Evolutionary conservation across 495 filamentous ascomycete genomes (phyloP), one percentile per base, ranked within the genome.

Genomic region (Opeltia flavorubescens): DNA sequence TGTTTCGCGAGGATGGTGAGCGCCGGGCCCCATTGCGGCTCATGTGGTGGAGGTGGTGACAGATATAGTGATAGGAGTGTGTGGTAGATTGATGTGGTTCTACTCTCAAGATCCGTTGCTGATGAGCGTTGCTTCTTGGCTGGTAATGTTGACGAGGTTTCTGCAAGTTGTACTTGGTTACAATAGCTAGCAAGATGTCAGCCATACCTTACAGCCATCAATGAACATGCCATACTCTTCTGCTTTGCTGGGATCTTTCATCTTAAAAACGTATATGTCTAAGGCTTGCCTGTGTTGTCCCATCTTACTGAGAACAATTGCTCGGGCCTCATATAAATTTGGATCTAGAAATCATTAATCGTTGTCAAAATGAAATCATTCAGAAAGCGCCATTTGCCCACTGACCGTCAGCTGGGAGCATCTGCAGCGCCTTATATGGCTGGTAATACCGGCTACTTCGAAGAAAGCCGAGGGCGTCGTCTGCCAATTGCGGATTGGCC

Each of bases 221-320:
- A 9, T 30, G 27, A 12, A 4, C 5, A 17, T 26, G 1, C n/a
- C 76, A 30, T 47, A 93, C 83, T 93, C 86, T 74, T 99, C 91
- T 39, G 91, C 93, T 59, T 95, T 96, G 3, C 66, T 69, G 49
- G 85, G 85, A 59, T 91, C 82, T 48, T 83, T 64, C 47, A 99
- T 71, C 55, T 89, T 89, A 66, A 95, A 99, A 11, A 96, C 89
- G 59, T 95, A 99, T 21, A 96, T 94, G 61, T 89, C 83, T 18
- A 99, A 64, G 0, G 93, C 89, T 60, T 95, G 86, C 58, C 86
- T 83, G 64, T 99, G 89, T 48, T 88, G 83, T 7, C 84, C 87
- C 85, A 99, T 94, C 54, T 93, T 93, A 62, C 86, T 87, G 26
- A 96, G 78, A 7, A 96, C 80, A 27, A 95, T 81, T 18, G 93